These are phyloP conservation scores for Candida adriatica DNA, from an alignment of 805 yeast genomes.

Conservation along the genomic window DNA sequence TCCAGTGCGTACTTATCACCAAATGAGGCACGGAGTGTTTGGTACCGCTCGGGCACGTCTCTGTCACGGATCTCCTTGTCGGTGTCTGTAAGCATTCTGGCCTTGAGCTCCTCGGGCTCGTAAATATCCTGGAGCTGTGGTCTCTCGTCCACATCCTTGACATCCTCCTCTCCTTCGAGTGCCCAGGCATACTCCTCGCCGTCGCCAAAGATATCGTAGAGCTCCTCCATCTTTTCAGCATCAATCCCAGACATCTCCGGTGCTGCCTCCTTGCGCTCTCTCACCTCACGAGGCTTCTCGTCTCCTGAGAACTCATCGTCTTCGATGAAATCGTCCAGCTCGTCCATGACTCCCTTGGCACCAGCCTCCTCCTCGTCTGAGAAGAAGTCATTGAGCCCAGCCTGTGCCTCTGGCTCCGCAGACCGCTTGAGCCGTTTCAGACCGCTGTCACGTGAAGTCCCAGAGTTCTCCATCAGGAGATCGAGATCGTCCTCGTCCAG, in stretches of 20 bases:
- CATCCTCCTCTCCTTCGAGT: conserved; percentile 75
- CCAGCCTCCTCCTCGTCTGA: conserved; percentile 34
- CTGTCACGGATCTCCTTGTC: conserved; percentile 82
- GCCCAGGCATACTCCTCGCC: conserved; percentile 99
- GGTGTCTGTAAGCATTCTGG: conserved; percentile 83
- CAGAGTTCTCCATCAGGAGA: conserved; percentile 83
- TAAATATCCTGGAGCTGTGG: conserved; percentile 78
- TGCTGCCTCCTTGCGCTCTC: conserved; percentile 38
- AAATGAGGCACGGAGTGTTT: conserved; percentile 60
- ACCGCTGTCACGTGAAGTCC: conserved; percentile 46
- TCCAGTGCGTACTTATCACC: conserved; percentile 62
- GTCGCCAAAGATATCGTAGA: conserved; percentile 93
- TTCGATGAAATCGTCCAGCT: conserved; percentile 94
- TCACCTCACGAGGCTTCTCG: conserved; percentile 46
- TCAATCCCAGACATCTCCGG: conserved; percentile 60
- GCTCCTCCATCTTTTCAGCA: conserved; percentile 85
- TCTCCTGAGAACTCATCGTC: conserved; percentile 94
- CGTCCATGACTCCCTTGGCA: conserved; percentile 47
- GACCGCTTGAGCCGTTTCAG: conserved; percentile 85
- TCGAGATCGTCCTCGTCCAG: conserved; percentile 95
- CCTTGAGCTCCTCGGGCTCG: conserved; percentile 89
- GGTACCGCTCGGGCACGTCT: conserved; percentile 91
- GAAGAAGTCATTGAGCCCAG: conserved; percentile 32
- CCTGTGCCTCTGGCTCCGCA: conserved; percentile 33
- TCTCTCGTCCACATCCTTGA: conserved; percentile 35